phyloP scores from a whole-genome alignment of 2,329 filamentous ascomycete genomes.

The Alternaria sp. region DNA sequence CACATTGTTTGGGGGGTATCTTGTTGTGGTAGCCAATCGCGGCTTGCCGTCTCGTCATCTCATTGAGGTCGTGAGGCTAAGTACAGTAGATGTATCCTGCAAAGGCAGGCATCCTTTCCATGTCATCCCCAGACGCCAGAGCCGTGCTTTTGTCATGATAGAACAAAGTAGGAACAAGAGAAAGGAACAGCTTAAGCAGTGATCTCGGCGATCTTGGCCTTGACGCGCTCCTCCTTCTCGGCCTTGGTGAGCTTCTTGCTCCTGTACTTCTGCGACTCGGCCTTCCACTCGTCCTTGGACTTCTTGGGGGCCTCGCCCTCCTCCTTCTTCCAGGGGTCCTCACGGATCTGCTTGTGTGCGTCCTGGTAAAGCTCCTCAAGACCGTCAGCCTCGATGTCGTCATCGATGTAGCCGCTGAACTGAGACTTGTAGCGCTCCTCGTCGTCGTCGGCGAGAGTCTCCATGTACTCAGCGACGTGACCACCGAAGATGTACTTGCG shows the following conservation, averaged over 20 bases:
- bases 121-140: constrained; percentile 45
- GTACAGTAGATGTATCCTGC: constrained; percentile 33
- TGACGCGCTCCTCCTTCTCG: constrained; percentile 81
- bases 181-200: constrained; percentile 52
- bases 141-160: constrained; percentile 45
- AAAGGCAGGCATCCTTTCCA: constrained; percentile 37
- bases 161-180: constrained; percentile 25
- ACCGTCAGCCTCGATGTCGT: constrained; percentile 93
- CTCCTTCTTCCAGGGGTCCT: constrained; percentile 96
- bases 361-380: constrained; percentile 96
- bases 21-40: constrained; percentile 30
- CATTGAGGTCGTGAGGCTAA: constrained; percentile 41
- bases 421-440: constrained; percentile 99
- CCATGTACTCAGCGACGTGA: constrained; percentile 99
- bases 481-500: constrained; percentile 99
- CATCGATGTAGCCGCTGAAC: constrained; percentile 97
- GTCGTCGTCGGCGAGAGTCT: constrained; percentile 98
- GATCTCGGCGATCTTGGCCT: constrained; percentile 90
- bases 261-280: constrained; percentile 90
- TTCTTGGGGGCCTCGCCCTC: constrained; percentile 81
- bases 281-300: constrained; percentile 96
- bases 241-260: constrained; percentile 78
- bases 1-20: constrained; percentile 6
- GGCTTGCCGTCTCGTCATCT: constrained; percentile 39
- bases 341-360: constrained; percentile 95